Evolutionary conservation across 495 filamentous ascomycete species (phyloP).

Genomic region (Massariosphaeria phaeospora): DNA sequence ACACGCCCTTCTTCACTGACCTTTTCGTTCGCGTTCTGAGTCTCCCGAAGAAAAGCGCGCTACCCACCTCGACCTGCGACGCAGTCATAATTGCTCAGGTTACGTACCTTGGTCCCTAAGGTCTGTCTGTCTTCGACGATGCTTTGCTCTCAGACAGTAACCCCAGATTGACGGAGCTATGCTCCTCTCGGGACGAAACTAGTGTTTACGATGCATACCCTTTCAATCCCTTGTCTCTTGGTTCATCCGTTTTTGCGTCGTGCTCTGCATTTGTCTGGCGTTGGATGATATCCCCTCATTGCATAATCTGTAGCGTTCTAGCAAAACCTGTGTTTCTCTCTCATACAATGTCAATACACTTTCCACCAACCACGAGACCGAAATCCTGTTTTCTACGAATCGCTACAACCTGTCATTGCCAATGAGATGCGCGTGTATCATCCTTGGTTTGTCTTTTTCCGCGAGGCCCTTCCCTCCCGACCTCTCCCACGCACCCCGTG

Average conservation of each 20-base stretch:
- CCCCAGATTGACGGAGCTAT: constrained; percentile 18
- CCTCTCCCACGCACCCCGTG: constrained; percentile 20
- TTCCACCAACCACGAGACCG: background rate
- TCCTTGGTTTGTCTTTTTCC: constrained; percentile 34
- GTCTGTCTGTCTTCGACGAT: constrained; percentile 5
- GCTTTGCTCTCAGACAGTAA: constrained; percentile 24
- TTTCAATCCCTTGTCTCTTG: constrained; percentile 24
- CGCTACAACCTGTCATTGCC: constrained; percentile 16
- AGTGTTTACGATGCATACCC: constrained; percentile 26
- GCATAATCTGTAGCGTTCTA: constrained; percentile 27
- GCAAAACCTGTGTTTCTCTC: background rate
- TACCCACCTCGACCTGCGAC: constrained; percentile 29
- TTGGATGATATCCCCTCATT: constrained; percentile 35
- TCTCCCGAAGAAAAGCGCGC: constrained; percentile 26
- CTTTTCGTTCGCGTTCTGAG: constrained; percentile 35
- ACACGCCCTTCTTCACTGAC: constrained; percentile 36
- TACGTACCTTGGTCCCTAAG: constrained; percentile 38
- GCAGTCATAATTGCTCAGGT: constrained; percentile 41
- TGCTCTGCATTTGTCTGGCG: constrained; percentile 35
- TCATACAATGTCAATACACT: background rate
- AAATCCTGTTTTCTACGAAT: constrained; percentile 5
- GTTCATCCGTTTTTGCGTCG: constrained; percentile 33
- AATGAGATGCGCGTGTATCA: constrained; percentile 29
- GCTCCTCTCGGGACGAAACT: constrained; percentile 26
- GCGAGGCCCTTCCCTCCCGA: constrained; percentile 38